Evolutionary conservation across 306 rosid species (phyloP).

Genomic region (Gillenia trifoliata): DNA sequence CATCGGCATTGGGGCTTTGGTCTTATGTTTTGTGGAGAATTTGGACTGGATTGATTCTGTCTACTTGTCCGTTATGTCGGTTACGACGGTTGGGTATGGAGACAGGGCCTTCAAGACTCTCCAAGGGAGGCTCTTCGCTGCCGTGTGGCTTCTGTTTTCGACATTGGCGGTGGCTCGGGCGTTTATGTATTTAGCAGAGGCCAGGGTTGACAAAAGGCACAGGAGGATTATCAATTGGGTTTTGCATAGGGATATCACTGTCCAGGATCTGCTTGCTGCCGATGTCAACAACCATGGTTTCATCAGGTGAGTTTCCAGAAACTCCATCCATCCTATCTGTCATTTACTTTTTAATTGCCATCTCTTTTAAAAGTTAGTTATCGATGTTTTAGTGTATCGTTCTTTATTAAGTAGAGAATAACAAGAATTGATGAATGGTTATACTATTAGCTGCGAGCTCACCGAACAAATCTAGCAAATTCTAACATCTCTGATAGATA

Average conservation of each 20-base stretch:
- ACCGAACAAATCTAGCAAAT: not conserved
- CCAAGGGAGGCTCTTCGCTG: constrained; percentile 63
- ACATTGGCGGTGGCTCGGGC: constrained; percentile 80
- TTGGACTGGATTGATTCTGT: constrained; percentile 64
- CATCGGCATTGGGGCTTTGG: constrained; percentile 61
- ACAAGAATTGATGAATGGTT: no score
- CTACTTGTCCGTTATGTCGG: constrained; percentile 76
- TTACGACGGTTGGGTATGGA: constrained; percentile 83
- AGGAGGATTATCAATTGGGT: constrained; percentile 57
- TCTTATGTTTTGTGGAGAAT: constrained; percentile 53
- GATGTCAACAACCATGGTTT: constrained; percentile 68
- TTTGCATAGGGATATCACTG: constrained; percentile 68
- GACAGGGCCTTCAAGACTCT: constrained; percentile 73
- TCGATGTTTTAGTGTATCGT: no score
- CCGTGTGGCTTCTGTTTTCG: constrained; percentile 68
- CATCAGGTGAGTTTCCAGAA: constrained; percentile 42
- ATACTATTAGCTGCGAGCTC: not conserved
- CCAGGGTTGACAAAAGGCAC: constrained; percentile 70
- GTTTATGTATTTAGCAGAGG: constrained; percentile 68
- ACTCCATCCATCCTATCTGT: not conserved
- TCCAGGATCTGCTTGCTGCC: constrained; percentile 75
- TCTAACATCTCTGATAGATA: not conserved
- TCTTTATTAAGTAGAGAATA: no score
- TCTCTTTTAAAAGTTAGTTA: not conserved
- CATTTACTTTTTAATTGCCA: not conserved